A percentile compares a stretch with the other conserved stretches of the same genome.
phyloP scores from a whole-genome alignment of 805 yeast species.

The Zygoascus ofunaensis region DNA sequence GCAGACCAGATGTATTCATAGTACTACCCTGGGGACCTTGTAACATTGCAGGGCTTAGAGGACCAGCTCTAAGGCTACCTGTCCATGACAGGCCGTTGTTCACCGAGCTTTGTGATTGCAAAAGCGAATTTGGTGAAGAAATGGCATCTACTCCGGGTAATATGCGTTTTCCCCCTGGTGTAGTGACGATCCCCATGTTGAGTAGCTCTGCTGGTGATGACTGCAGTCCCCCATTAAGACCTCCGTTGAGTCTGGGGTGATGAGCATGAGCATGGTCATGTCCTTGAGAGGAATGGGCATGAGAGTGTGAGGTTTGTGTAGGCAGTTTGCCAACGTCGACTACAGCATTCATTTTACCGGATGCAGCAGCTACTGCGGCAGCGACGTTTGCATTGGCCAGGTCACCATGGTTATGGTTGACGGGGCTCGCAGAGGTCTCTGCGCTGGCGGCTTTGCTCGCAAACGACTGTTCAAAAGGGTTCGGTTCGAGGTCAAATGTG shows the following conservation, averaged over 20 bases:
- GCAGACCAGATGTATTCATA: conserved; percentile 1
- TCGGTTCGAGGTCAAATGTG: conserved; percentile 71
- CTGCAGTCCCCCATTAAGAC: neutral
- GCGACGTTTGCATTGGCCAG: neutral
- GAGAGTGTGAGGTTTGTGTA: neutral
- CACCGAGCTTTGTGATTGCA: conserved; percentile 11
- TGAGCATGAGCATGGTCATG: neutral
- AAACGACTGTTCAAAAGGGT: conserved; percentile 91
- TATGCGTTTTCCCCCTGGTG: conserved; percentile 21
- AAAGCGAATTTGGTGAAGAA: conserved; percentile 21
- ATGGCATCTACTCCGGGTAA: conserved; percentile 23
- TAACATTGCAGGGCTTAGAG: conserved; percentile 31
- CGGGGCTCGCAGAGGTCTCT: neutral
- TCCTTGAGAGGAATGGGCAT: neutral
- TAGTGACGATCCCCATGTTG: conserved; percentile 9
- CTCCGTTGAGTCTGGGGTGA: neutral
- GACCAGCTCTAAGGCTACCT: conserved; percentile 26
- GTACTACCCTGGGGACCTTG: conserved; percentile 23
- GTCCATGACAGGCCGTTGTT: conserved; percentile 16
- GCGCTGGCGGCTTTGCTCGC: conserved; percentile 42
- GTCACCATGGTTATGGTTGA: neutral
- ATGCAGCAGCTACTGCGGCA: neutral
- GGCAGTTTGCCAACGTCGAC: neutral
- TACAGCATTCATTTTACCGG: neutral
- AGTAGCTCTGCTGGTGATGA: conserved; percentile 1